Conservation (phyloP, 805 yeast species). For the Kluyveromyces dobzhanskii region DNA sequence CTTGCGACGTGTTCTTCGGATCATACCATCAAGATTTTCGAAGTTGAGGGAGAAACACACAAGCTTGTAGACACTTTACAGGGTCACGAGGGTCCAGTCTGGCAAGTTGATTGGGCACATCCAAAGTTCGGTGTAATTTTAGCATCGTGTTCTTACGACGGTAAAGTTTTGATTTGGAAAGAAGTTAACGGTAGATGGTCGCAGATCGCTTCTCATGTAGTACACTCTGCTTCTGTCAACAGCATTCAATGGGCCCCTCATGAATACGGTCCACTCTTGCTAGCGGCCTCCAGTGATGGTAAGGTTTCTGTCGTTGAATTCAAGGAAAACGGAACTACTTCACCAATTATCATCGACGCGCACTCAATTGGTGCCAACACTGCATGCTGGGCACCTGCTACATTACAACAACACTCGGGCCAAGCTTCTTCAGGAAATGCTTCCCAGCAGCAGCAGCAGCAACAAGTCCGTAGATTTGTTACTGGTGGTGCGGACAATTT, state of each 20-base stretch:
- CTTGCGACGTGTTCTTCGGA: slow-evolving; percentile 95
- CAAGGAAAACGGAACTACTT: slow-evolving; percentile 76
- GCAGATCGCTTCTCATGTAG: slow-evolving; percentile 75
- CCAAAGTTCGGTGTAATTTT: slow-evolving; percentile 94
- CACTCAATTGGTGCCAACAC: slow-evolving; percentile 92
- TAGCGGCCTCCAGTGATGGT: slow-evolving; percentile 92
- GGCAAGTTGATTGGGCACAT: slow-evolving; percentile 99
- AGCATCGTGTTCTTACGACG: slow-evolving; percentile 94
- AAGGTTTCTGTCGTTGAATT: slow-evolving; percentile 84
- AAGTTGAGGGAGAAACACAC: slow-evolving; percentile 78
- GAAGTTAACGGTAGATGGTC: slow-evolving; percentile 88
- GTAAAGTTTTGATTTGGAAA: slow-evolving; percentile 89
- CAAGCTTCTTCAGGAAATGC: slow-evolving; percentile 21
- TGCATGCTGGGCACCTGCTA: slow-evolving; percentile 85
- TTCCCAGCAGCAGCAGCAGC: slow-evolving; percentile 23
- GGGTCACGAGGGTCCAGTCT: slow-evolving; percentile 97
- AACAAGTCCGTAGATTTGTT: slow-evolving; percentile 64
- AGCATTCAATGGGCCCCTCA: slow-evolving; percentile 96
- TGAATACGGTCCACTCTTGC: slow-evolving; percentile 85
- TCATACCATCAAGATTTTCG: slow-evolving; percentile 90
- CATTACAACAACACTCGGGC: slow-evolving; percentile 23
- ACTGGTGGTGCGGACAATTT: slow-evolving; percentile 94
- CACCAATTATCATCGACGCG: slow-evolving; percentile 52
- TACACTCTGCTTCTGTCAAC: slow-evolving; percentile 91
- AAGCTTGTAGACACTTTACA: slow-evolving; percentile 73